Evolutionary conservation across 1,284 basidiomycete genomes (phyloP).

Genomic region (Cystobasidium sp.): DNA sequence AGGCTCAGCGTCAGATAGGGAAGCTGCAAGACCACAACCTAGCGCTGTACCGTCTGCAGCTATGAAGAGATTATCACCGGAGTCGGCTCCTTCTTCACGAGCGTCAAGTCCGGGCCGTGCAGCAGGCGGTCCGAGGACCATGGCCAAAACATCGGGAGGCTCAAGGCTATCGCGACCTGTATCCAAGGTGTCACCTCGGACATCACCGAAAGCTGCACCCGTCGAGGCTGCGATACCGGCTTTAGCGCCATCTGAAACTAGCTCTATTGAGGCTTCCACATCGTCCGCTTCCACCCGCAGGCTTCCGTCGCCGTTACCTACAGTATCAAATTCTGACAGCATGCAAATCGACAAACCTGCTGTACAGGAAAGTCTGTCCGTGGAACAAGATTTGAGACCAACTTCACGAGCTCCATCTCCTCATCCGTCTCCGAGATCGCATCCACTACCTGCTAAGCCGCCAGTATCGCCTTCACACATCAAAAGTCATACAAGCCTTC

Average conservation of each 20-base stretch:
- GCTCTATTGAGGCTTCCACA: not conserved
- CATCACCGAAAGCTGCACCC: constrained; percentile 2
- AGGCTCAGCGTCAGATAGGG: not conserved
- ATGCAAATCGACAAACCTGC: not conserved
- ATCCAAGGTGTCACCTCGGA: constrained; percentile 17
- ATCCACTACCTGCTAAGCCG: constrained; percentile 39
- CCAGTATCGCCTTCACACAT: constrained; percentile 15
- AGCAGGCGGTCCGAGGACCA: constrained; percentile 4
- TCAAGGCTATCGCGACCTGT: constrained; percentile 27
- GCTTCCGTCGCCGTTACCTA: not conserved
- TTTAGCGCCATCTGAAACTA: not conserved
- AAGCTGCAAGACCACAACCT: not conserved
- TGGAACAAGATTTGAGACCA: not conserved
- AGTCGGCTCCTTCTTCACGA: constrained; percentile 4
- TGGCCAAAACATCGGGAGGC: constrained; percentile 37
- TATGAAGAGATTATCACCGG: constrained; percentile 9
- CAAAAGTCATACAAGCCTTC: not conserved
- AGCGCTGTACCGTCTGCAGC: not conserved
- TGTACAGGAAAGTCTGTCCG: not conserved
- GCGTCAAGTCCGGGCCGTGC: constrained; percentile 18
- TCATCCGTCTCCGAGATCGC: constrained; percentile 19
- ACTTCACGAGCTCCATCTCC: constrained; percentile 23
- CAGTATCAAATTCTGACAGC: not conserved
- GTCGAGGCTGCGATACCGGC: not conserved
- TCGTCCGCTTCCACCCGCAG: not conserved